Conservation (phyloP, 768 basidiomycete species). For the Tylopilus vinaceipallidus region DNA sequence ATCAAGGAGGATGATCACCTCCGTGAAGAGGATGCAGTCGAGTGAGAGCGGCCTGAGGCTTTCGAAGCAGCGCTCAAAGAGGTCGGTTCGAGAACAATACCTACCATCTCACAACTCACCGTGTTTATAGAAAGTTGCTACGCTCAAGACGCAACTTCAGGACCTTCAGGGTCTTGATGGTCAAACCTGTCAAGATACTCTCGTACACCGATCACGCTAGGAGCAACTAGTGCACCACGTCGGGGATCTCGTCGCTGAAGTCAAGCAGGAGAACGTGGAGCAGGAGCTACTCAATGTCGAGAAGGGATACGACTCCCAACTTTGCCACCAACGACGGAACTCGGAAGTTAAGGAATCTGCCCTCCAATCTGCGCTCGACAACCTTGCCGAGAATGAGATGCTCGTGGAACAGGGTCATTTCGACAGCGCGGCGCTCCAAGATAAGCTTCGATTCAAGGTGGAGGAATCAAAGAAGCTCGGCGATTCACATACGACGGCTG, state of each 20-base stretch:
- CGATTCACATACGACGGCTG: constrained; percentile 78
- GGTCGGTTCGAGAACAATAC: constrained; percentile 39
- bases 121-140: constrained; percentile 59
- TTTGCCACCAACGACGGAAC: constrained; percentile 58
- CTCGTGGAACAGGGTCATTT: constrained; percentile 69
- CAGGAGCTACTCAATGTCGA: constrained; percentile 55
- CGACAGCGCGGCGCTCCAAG: constrained; percentile 74
- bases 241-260: constrained; percentile 65
- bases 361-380: constrained; percentile 58
- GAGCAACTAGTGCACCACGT: constrained; percentile 77
- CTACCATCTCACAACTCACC: not conserved
- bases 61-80: constrained; percentile 78
- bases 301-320: constrained; percentile 59
- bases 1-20: constrained; percentile 65
- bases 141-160: constrained; percentile 62
- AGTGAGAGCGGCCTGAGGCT: constrained; percentile 64
- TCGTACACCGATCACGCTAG: constrained; percentile 64
- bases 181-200: constrained; percentile 55
- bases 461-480: constrained; percentile 76
- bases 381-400: constrained; percentile 59
- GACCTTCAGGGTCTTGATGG: constrained; percentile 68
- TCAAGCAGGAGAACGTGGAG: constrained; percentile 54
- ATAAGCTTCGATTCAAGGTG: constrained; percentile 68
- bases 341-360: constrained; percentile 72
- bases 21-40: constrained; percentile 70